Evolutionary conservation across 1,284 basidiomycete species (phyloP).

Genomic region (Rhizoctonia solani): DNA sequence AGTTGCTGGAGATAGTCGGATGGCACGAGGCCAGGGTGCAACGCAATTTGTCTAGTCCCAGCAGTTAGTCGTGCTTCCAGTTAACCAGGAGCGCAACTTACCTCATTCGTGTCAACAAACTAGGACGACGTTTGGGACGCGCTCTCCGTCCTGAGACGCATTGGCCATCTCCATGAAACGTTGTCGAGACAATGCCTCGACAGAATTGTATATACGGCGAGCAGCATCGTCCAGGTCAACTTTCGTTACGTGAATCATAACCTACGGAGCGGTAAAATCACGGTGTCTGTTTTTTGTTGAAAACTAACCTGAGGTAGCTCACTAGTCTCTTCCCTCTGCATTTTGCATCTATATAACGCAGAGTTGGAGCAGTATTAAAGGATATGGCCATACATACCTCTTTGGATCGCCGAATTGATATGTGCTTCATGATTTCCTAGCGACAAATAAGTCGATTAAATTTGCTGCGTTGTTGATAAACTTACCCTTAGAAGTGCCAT

Average conservation of each 20-base stretch:
- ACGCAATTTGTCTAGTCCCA: slow-evolving; percentile 61
- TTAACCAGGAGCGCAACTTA: not conserved
- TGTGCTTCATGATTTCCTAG: slow-evolving; percentile 80
- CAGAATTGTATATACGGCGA: slow-evolving; percentile 72
- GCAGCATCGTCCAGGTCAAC: slow-evolving; percentile 72
- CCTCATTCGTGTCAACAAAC: slow-evolving; percentile 84
- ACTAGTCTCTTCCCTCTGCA: slow-evolving; percentile 71
- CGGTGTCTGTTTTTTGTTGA: not conserved
- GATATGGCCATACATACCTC: slow-evolving; percentile 54
- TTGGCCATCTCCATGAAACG: slow-evolving; percentile 30
- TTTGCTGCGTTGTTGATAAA: not conserved
- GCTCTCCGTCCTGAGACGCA: slow-evolving; percentile 3
- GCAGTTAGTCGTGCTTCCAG: not conserved
- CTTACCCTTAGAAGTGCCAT: slow-evolving; percentile 71
- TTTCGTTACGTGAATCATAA: slow-evolving; percentile 70
- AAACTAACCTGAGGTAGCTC: slow-evolving; percentile 69
- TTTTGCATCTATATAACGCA: slow-evolving; percentile 71
- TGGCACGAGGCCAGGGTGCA: slow-evolving; percentile 81
- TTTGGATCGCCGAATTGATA: slow-evolving; percentile 84
- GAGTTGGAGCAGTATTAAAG: not conserved
- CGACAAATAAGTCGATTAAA: slow-evolving; percentile 14
- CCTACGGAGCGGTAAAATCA: not conserved
- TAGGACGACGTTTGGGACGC: slow-evolving; percentile 52
- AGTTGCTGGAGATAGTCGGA: slow-evolving; percentile 74
- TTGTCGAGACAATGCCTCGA: slow-evolving; percentile 65